Evolutionary conservation across 768 basidiomycete species (phyloP).

Genomic region (Cystobasidium onofrii): DNA sequence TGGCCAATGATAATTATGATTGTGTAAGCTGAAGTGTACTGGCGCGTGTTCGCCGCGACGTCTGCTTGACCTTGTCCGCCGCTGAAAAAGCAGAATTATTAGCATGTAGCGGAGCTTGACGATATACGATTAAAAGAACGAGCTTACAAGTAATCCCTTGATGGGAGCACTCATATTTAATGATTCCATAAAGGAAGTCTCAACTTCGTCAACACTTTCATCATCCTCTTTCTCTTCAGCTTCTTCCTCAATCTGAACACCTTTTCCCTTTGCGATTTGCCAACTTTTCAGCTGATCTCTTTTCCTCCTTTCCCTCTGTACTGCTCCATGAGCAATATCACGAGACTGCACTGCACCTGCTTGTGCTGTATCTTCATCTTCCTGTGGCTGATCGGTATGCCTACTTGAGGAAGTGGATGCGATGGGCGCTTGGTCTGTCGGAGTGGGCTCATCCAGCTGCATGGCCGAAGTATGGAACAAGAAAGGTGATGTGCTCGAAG

Average conservation of each 20-base stretch:
- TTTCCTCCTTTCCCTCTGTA: conserved; percentile 18
- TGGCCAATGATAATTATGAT: conserved; percentile 29
- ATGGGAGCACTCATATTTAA: not conserved
- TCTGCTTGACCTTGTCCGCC: conserved; percentile 22
- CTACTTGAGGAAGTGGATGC: conserved; percentile 1
- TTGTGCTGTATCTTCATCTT: not conserved
- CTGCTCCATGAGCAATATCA: conserved; percentile 13
- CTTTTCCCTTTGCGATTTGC: conserved; percentile 20
- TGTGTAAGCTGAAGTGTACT: conserved; percentile 19
- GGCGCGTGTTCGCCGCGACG: conserved; percentile 4
- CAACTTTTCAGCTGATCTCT: conserved; percentile 21
- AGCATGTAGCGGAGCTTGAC: not conserved
- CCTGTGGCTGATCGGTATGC: not conserved
- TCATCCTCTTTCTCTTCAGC: conserved; percentile 3
- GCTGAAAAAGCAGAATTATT: not conserved
- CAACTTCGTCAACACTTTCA: conserved; percentile 6
- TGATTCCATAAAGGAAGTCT: conserved; percentile 4
- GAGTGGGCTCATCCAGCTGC: not conserved
- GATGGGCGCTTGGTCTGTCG: not conserved
- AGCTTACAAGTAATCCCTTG: conserved; percentile 5
- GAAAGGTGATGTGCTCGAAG: conserved; percentile 17
- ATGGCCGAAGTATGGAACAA: conserved; percentile 8
- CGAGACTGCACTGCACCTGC: not conserved
- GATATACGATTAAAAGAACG: not conserved
- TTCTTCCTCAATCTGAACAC: not conserved